Percentiles rank a stretch among this genome's conserved stretches.
These are phyloP conservation scores for Moelleriella libera DNA, from an alignment of 2,329 filamentous ascomycete genomes.

Conservation along the genomic window DNA sequence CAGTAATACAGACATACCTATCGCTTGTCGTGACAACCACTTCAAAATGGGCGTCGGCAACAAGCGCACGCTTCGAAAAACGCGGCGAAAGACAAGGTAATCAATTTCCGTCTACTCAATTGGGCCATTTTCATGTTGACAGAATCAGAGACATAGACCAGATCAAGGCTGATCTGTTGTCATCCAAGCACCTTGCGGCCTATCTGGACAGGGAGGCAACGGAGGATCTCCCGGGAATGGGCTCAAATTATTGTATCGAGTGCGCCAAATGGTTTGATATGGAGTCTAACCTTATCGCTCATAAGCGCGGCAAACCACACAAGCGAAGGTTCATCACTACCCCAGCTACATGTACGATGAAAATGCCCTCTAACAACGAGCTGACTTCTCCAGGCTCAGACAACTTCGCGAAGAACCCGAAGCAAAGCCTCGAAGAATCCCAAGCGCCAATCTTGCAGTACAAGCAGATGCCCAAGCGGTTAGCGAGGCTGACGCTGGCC, in stretches of 20 bases:
- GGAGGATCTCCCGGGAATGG: conserved; percentile 81
- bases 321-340: conserved; percentile 51
- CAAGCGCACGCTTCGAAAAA: conserved; percentile 58
- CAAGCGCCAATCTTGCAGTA: too few relatives aligned
- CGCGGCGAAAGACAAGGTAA: conserved; percentile 55
- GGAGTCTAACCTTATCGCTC: conserved; percentile 58
- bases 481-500: too few relatives aligned
- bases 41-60: conserved; percentile 51
- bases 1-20: too few relatives aligned
- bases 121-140: neutral
- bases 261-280: conserved; percentile 96
- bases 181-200: conserved; percentile 64
- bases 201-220: conserved; percentile 65
- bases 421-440: too few relatives aligned
- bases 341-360: neutral
- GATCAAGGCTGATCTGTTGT: conserved; percentile 68
- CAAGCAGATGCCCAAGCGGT: too few relatives aligned
- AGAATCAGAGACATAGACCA: conserved; percentile 75
- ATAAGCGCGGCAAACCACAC: conserved; percentile 81
- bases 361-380: neutral
- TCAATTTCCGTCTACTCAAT: conserved; percentile 5
- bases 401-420: conserved; percentile 51
- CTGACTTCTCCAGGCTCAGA: conserved; percentile 46
- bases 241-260: conserved; percentile 76
- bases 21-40: too few relatives aligned